Evolutionary conservation across 2,329 filamentous ascomycete species (phyloP).

Genomic region (Dactylellina drechsleri): DNA sequence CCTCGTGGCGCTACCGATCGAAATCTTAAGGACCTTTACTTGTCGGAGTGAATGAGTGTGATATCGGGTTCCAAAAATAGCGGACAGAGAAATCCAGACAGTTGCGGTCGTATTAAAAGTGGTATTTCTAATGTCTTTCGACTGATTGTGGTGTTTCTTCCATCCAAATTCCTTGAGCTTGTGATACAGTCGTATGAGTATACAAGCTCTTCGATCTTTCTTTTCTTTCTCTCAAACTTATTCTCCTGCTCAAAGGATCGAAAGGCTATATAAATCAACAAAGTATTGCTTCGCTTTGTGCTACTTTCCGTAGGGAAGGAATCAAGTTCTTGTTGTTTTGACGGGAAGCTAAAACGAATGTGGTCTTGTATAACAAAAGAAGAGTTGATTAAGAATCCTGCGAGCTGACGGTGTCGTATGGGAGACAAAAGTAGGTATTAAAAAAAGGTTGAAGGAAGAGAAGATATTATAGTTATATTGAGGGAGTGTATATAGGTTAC

Average conservation of each 20-base stretch:
- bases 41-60: slow-evolving; percentile 50
- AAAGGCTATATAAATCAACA: slow-evolving; percentile 44
- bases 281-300: slow-evolving; percentile 51
- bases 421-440: slow-evolving; percentile 18
- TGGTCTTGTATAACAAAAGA: slow-evolving; percentile 53
- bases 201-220: slow-evolving; percentile 33
- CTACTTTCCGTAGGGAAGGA: slow-evolving; percentile 51
- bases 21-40: slow-evolving; percentile 35
- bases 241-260: slow-evolving; percentile 35
- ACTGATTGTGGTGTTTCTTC: slow-evolving; percentile 34
- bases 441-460: slow-evolving; percentile 42
- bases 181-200: slow-evolving; percentile 50
- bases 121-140: slow-evolving; percentile 50
- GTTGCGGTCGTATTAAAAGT: slow-evolving; percentile 46
- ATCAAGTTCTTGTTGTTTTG: slow-evolving; percentile 15
- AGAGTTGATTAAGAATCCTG: slow-evolving; percentile 49
- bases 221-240: no score
- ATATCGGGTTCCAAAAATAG: slow-evolving; percentile 54
- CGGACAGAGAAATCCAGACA: slow-evolving; percentile 39
- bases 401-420: slow-evolving; percentile 29
- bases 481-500: neutral
- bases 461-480: slow-evolving; percentile 16
- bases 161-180: slow-evolving; percentile 51
- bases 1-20: slow-evolving; percentile 50
- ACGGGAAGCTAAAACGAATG: slow-evolving; percentile 54